These are phyloP conservation scores for Centella asiatica DNA, from an alignment of 129 eudicot species.

Conservation along the genomic window DNA sequence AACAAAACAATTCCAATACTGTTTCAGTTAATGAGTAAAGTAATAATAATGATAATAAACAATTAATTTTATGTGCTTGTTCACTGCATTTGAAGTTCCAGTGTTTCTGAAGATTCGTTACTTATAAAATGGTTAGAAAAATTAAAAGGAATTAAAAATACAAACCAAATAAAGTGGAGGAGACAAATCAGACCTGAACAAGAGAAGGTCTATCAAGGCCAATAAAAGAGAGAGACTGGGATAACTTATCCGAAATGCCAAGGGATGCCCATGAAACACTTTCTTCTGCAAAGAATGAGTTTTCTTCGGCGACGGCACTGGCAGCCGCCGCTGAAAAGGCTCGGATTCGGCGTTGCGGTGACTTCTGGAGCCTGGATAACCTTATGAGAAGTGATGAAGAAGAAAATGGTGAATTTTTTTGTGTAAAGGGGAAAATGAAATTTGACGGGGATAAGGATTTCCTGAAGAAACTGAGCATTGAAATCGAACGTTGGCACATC, in stretches of 20 bases:
- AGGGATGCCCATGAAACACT: conserved; percentile 71
- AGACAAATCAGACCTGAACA: conserved; percentile 39
- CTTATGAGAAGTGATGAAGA: conserved; percentile 8
- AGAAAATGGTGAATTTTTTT: conserved; percentile 22
- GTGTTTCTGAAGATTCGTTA: neutral
- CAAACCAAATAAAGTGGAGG: neutral
- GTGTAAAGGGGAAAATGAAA: conserved; percentile 12
- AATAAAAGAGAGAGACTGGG: conserved; percentile 43
- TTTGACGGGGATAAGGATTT: conserved; percentile 25
- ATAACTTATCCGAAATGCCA: conserved; percentile 48
- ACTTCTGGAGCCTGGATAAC: conserved; percentile 20
- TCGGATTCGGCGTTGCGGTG: conserved; percentile 25
- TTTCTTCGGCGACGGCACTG: conserved; percentile 12
- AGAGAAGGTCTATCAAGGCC: conserved; percentile 70
- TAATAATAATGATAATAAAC: neutral
- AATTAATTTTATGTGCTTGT: neutral
- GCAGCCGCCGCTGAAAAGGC: conserved; percentile 28
- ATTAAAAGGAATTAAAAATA: neutral
- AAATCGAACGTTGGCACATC: conserved; percentile 52
- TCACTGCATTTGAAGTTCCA: neutral
- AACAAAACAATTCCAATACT: neutral
- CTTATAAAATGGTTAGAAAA: neutral
- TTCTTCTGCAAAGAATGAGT: conserved; percentile 59
- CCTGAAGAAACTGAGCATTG: conserved; percentile 34
- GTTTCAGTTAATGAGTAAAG: neutral